Evolutionary conservation across 1,139 yeast genomes (phyloP).

Genomic region (Meyerozyma carpophila): DNA sequence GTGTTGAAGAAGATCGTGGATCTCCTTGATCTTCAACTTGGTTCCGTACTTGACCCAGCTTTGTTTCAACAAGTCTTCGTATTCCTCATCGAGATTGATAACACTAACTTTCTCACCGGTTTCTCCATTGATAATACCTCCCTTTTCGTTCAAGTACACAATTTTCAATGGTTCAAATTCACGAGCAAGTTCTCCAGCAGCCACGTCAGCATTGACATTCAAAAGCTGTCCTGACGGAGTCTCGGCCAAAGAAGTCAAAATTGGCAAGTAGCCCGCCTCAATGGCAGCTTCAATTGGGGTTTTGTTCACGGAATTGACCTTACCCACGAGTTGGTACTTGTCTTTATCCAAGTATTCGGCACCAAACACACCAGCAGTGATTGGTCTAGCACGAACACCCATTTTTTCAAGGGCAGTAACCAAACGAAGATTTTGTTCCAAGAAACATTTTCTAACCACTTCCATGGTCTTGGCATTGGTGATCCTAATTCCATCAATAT

Average conservation of each 20-base stretch:
- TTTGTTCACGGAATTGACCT: slow-evolving; percentile 79
- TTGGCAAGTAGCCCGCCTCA: slow-evolving; percentile 94
- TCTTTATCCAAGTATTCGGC: slow-evolving; percentile 90
- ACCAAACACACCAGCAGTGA: slow-evolving; percentile 94
- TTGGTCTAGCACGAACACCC: slow-evolving; percentile 98
- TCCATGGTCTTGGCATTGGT: slow-evolving; percentile 94
- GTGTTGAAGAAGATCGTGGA: slow-evolving; percentile 87
- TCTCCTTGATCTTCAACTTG: slow-evolving; percentile 91
- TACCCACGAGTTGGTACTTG: slow-evolving; percentile 90
- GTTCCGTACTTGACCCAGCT: slow-evolving; percentile 99
- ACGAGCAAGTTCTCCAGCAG: slow-evolving; percentile 96
- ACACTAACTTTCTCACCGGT: slow-evolving; percentile 87
- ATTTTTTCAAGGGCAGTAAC: slow-evolving; percentile 94
- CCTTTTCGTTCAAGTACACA: slow-evolving; percentile 94
- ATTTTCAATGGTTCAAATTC: slow-evolving; percentile 95
- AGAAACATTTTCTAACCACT: slow-evolving; percentile 90
- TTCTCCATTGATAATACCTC: slow-evolving; percentile 90
- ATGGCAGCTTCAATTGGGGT: slow-evolving; percentile 92
- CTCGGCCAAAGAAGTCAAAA: slow-evolving; percentile 92
- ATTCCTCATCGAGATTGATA: slow-evolving; percentile 94
- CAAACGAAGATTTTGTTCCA: slow-evolving; percentile 88
- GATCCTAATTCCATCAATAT: slow-evolving; percentile 93
- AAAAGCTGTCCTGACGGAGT: slow-evolving; percentile 94
- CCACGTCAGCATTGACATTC: slow-evolving; percentile 97
- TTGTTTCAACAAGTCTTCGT: slow-evolving; percentile 82